Base-by-base conservation (phyloP, 1,139 yeast species). In the Spathaspora jeffriesii region DNA sequence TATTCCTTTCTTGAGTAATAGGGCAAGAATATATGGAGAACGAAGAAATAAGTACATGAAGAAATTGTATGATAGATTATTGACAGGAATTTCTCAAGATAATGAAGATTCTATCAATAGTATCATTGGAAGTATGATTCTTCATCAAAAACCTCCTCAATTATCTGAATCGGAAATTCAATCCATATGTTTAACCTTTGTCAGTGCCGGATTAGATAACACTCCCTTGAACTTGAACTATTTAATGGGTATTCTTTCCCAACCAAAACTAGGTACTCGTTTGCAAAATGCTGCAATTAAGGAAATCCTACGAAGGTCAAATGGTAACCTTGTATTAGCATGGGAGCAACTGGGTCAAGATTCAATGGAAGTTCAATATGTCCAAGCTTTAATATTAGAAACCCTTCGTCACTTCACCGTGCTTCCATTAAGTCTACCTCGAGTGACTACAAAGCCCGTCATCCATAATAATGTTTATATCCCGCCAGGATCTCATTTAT, bases 191-290 rank as follows among this genome's bases (percentile, higher is more conserved):
- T 66, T 87, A 42, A 84, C 93, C 0, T 81, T 86, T 85, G 84
- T 87, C 0, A 84, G 91, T 54, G 93, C 93, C 4, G 95, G 95
- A 0, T 65, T 87, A 30, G 93, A 87, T 59, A 87, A 88, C 50
- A 81, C 86, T 0, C 86, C 92, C 0, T 70, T 85, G 27, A 85
- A 81, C 46, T 67, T 86, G 47, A 78, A 79, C 52, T 82, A 82
- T 53, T 71, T 85, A 13, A 59, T 85, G 51, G 89, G 89, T 0
- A 85, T 82, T 43, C 65, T 87, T 45, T 75, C 86, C 1, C 79
- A 76, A 30, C 73, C 79, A 2, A 45, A 46, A 5, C 57, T 64
- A 44, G 85, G 86, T 1, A 63, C 65, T 4, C 51, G 48, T 1
- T 58, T 81, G 17, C 89, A 84, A 56, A 59, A 67, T 10, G 57